These are phyloP conservation scores for Annulohypoxylon truncatum DNA, from an alignment of 2,329 filamentous ascomycete species.

Conservation along the genomic window DNA sequence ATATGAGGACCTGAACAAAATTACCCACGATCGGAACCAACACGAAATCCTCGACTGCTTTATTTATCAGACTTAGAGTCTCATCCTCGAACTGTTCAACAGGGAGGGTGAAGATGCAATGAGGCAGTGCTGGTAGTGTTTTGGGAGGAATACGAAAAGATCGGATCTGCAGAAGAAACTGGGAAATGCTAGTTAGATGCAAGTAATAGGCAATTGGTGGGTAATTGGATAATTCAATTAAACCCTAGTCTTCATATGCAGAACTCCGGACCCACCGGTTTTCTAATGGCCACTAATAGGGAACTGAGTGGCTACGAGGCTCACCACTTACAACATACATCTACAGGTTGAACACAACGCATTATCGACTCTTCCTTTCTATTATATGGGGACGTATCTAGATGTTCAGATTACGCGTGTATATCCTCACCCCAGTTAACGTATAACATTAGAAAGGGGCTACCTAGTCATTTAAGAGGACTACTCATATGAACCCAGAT, in stretches of 20 bases:
- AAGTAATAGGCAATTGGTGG: not conserved
- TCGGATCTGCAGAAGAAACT: not conserved
- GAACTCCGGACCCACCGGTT: not conserved
- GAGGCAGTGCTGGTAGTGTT: slow-evolving; percentile 15
- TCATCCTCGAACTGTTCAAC: not conserved
- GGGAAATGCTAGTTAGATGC: not conserved
- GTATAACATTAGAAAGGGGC: not conserved
- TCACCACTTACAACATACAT: slow-evolving; percentile 9
- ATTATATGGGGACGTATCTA: too few relatives aligned
- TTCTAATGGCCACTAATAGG: slow-evolving; percentile 1
- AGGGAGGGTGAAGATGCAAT: not conserved
- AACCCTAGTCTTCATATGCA: slow-evolving; percentile 5
- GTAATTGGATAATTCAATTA: slow-evolving; percentile 19
- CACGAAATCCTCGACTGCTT: slow-evolving; percentile 7
- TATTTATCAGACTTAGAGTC: not conserved
- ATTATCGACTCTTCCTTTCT: not conserved
- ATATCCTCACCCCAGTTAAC: not conserved
- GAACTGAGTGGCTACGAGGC: not conserved
- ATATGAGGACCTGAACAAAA: slow-evolving; percentile 12
- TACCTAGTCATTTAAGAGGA: not conserved
- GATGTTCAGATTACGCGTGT: not conserved
- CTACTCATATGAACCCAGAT: not conserved
- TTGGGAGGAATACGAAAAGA: slow-evolving; percentile 14
- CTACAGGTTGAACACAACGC: not conserved
- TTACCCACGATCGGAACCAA: not conserved